Percentiles rank a stretch among this genome's conserved stretches.
Conservation (phyloP, 1,284 basidiomycete genomes). For the Agroathelia rolfsii region DNA sequence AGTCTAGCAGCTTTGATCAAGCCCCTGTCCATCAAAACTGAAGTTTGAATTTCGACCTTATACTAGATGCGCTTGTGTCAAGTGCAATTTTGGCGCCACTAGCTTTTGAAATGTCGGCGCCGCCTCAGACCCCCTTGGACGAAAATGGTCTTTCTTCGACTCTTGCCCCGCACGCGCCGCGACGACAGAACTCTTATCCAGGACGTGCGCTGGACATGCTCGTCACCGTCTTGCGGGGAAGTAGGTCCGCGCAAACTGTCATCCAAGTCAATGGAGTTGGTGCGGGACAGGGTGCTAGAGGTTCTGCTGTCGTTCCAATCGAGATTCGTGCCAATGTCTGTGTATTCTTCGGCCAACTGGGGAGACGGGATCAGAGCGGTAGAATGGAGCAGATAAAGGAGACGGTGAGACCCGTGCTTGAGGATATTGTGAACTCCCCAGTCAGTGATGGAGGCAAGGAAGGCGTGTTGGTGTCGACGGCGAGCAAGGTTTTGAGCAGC, state of each 20-base stretch:
- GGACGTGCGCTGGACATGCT: constrained; percentile 58
- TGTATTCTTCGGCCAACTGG: constrained; percentile 54
- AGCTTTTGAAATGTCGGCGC: constrained; percentile 29
- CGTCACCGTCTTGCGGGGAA: constrained; percentile 40
- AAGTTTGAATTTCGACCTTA: constrained; percentile 2
- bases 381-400: constrained; percentile 42
- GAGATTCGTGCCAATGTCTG: constrained; percentile 70
- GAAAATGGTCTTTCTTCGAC: too few species aligned
- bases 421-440: constrained; percentile 33
- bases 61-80: constrained; percentile 51
- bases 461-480: constrained; percentile 33
- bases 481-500: constrained; percentile 32
- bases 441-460: constrained; percentile 30
- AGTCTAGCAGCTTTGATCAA: too few species aligned
- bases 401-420: constrained; percentile 37
- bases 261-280: constrained; percentile 30
- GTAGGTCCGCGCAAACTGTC: too few species aligned
- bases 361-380: constrained; percentile 37
- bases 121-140: too few species aligned
- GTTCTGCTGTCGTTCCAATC: constrained; percentile 38
- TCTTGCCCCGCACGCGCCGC: too few species aligned
- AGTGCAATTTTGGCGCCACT: constrained; percentile 44
- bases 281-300: too few species aligned
- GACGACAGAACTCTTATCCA: too few species aligned
- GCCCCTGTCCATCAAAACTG: too few species aligned